These are phyloP conservation scores for Jamesozyma hellenica DNA, from an alignment of 805 yeast genomes.

Conservation along the genomic window DNA sequence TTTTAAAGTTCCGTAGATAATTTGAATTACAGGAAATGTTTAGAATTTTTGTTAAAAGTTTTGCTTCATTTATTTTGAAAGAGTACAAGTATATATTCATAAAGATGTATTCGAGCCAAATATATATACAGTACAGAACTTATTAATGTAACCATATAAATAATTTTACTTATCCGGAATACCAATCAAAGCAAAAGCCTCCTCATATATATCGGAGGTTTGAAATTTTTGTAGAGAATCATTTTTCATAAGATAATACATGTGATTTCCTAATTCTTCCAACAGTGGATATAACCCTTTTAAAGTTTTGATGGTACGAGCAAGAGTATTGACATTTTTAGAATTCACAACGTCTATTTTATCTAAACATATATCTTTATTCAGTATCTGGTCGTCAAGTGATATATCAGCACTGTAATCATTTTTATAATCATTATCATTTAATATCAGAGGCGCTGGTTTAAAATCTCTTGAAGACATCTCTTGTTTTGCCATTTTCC, in stretches of 20 bases:
- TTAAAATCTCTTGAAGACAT: slow-evolving; percentile 1
- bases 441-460: slow-evolving; percentile 4
- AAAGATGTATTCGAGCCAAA: too few species aligned
- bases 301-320: slow-evolving; percentile 29
- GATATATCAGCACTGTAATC: background rate
- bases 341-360: background rate
- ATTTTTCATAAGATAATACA: slow-evolving; percentile 52
- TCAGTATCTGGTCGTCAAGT: background rate
- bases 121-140: too few species aligned
- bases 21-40: too few species aligned
- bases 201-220: slow-evolving; percentile 32
- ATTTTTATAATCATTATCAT: background rate
- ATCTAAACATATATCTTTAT: background rate
- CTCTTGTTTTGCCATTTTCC: background rate
- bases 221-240: slow-evolving; percentile 70
- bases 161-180: background rate
- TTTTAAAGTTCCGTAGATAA: too few species aligned
- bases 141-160: too few species aligned
- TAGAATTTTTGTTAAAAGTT: too few species aligned
- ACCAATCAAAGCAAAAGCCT: slow-evolving; percentile 14
- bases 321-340: slow-evolving; percentile 2
- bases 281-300: slow-evolving; percentile 35
- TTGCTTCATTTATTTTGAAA: too few species aligned
- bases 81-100: too few species aligned
- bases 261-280: slow-evolving; percentile 38